Conservation (phyloP, 345 rosid species). For the Eucalyptus paniculata region DNA sequence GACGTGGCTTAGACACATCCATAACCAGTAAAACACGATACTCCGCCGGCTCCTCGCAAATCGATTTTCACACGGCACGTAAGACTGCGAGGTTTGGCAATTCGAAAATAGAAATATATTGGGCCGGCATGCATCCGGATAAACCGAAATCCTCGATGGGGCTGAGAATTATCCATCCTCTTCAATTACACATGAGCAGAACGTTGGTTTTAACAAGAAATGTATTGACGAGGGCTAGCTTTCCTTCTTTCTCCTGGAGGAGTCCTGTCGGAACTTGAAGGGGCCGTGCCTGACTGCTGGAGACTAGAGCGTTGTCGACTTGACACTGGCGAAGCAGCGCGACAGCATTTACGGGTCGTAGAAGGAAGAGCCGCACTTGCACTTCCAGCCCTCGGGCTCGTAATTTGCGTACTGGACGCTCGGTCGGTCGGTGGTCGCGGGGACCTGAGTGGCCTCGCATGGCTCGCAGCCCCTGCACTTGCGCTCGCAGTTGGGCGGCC, state of each 20-base stretch:
- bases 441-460: slow-evolving; percentile 14
- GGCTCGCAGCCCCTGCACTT: slow-evolving; percentile 9
- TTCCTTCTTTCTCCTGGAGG: background rate
- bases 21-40: background rate
- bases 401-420: slow-evolving; percentile 7
- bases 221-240: background rate
- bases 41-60: background rate
- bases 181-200: background rate
- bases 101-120: background rate
- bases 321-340: background rate
- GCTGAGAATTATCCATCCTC: background rate
- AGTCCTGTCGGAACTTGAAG: background rate
- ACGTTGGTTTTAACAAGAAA: background rate
- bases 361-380: slow-evolving; percentile 23
- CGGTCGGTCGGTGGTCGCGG: background rate
- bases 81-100: background rate
- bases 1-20: background rate
- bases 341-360: slow-evolving; percentile 4
- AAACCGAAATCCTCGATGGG: background rate
- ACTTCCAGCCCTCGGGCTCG: slow-evolving; percentile 28
- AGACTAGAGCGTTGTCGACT: background rate
- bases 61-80: background rate
- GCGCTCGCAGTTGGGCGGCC: slow-evolving; percentile 9
- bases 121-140: background rate
- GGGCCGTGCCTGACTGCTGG: background rate